Percentiles rank a stretch among this genome's conserved stretches.
These are phyloP conservation scores for Aeminium ludgeri DNA, from an alignment of 495 filamentous ascomycete genomes.

Conservation along the genomic window DNA sequence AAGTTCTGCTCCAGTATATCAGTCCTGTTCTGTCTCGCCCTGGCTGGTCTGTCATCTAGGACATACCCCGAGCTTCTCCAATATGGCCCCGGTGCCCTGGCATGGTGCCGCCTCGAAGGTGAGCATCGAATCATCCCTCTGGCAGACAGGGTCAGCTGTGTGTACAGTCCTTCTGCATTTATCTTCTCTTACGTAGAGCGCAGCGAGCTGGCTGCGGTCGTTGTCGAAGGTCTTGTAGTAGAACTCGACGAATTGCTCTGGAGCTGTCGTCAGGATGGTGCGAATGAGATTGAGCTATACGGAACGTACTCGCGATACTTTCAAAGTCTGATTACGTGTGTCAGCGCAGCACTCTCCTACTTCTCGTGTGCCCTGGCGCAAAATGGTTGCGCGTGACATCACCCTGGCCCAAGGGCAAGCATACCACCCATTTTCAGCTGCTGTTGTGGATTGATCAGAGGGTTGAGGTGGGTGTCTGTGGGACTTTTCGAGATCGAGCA, in stretches of 20 bases:
- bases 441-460: too few relatives aligned
- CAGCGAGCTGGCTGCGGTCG: conserved; percentile 39
- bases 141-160: background rate
- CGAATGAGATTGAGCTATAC: background rate
- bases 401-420: too few relatives aligned
- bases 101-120: conserved; percentile 61
- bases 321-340: conserved; percentile 10
- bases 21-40: background rate
- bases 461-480: too few relatives aligned
- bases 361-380: too few relatives aligned
- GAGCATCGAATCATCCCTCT: conserved; percentile 81
- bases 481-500: too few relatives aligned
- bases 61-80: conserved; percentile 62
- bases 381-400: too few relatives aligned
- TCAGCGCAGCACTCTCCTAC: too few relatives aligned
- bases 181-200: conserved; percentile 54
- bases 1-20: conserved; percentile 35
- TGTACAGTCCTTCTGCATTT: background rate
- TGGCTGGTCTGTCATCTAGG: background rate
- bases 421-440: too few relatives aligned
- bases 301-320: conserved; percentile 12
- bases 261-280: background rate
- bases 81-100: conserved; percentile 43
- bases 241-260: conserved; percentile 69
- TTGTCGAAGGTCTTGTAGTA: conserved; percentile 80